These are phyloP conservation scores for Hippophae gyantsensis DNA, from an alignment of 306 rosid species.

Conservation along the genomic window DNA sequence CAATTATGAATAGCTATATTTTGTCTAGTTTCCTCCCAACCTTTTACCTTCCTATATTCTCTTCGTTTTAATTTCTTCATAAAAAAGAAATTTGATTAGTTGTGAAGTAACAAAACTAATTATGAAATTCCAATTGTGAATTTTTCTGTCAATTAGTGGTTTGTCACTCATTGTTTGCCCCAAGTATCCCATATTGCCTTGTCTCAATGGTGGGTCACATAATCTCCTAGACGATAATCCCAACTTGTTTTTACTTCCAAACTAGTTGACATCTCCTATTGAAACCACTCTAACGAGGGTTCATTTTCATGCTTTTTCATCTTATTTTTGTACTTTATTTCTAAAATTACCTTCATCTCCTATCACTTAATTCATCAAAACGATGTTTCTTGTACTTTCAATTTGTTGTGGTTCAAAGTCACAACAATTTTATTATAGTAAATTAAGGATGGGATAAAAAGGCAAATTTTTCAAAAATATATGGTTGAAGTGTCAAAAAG, in stretches of 20 bases:
- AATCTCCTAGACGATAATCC: slow-evolving; percentile 30
- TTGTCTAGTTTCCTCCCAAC: neutral
- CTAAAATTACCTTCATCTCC: slow-evolving; percentile 32
- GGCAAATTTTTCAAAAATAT: too few relatives aligned
- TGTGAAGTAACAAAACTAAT: too few relatives aligned
- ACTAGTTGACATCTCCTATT: slow-evolving; percentile 32
- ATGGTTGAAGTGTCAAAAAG: too few relatives aligned
- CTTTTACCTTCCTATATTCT: neutral
- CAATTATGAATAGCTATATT: neutral
- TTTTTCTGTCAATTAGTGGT: slow-evolving; percentile 26
- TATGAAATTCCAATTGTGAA: neutral
- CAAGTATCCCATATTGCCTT: slow-evolving; percentile 38
- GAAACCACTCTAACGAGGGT: slow-evolving; percentile 21
- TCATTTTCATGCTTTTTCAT: slow-evolving; percentile 43
- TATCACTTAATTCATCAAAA: neutral
- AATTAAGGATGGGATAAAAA: too few relatives aligned
- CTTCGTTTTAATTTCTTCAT: neutral
- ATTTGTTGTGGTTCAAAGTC: too few relatives aligned
- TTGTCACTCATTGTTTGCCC: slow-evolving; percentile 49
- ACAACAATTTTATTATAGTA: too few relatives aligned
- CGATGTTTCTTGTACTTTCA: too few relatives aligned
- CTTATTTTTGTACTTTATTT: slow-evolving; percentile 39
- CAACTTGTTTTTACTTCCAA: slow-evolving; percentile 42
- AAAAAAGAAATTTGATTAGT: neutral
- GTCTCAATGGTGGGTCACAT: slow-evolving; percentile 25